These are phyloP conservation scores for Celoporthe dispersa DNA, from an alignment of 2,329 filamentous ascomycete species.

Conservation along the genomic window DNA sequence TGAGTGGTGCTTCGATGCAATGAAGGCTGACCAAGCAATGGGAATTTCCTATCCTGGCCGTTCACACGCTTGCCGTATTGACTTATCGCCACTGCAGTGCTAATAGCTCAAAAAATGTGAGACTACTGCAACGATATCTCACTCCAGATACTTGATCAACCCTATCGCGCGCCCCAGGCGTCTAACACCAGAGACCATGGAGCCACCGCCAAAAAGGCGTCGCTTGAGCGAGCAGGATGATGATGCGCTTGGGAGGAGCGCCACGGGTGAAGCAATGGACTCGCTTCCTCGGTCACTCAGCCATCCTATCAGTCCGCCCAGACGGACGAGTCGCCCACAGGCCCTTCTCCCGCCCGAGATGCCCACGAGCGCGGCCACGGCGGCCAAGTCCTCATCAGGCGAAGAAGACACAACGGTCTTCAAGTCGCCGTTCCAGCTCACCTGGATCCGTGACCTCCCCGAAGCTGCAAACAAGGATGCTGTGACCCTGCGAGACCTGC, in stretches of 20 bases:
- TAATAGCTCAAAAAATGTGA: too few relatives aligned
- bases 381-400: neutral
- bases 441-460: conserved; percentile 68
- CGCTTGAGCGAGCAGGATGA: conserved; percentile 14
- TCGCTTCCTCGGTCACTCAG: conserved; percentile 39
- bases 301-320: conserved; percentile 53
- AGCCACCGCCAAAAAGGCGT: conserved; percentile 20
- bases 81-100: neutral
- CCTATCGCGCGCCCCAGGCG: too few relatives aligned
- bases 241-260: neutral
- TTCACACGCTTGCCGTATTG: neutral
- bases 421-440: conserved; percentile 73
- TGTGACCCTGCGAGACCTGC: conserved; percentile 67
- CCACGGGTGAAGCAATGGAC: neutral
- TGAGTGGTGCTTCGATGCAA: neutral
- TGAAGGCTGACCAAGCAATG: neutral
- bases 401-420: conserved; percentile 35
- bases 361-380: neutral
- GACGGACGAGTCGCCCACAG: conserved; percentile 37
- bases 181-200: conserved; percentile 15
- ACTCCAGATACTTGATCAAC: neutral
- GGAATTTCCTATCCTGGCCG: neutral
- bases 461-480: conserved; percentile 65
- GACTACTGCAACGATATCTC: neutral
- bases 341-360: conserved; percentile 8